phyloP scores from a whole-genome alignment of 2,329 filamentous ascomycete genomes.

The Coniochaeta sp. region DNA sequence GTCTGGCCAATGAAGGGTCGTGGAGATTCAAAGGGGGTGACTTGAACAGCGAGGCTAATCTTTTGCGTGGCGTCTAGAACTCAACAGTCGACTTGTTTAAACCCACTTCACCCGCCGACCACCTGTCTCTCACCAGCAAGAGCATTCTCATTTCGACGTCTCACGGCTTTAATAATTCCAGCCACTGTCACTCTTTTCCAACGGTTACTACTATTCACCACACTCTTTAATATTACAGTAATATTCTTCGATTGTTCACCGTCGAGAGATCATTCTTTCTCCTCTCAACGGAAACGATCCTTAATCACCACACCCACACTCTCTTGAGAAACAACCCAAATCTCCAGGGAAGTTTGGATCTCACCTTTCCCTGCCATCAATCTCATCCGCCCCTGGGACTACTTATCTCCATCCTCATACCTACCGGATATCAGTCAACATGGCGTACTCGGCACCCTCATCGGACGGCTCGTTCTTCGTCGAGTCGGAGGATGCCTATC shows the following conservation, averaged over 20 bases:
- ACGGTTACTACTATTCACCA: constrained; percentile 36
- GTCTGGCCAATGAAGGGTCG: background rate
- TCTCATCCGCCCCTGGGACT: constrained; percentile 4
- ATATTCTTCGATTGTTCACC: constrained; percentile 33
- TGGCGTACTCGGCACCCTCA: constrained; percentile 20
- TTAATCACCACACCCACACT: constrained; percentile 28
- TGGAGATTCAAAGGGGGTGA: background rate
- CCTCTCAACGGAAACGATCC: constrained; percentile 11
- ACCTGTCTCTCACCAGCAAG: constrained; percentile 21
- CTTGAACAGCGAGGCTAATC: constrained; percentile 7
- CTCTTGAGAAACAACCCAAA: constrained; percentile 12
- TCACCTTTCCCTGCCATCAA: constrained; percentile 17
- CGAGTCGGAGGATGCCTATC: constrained; percentile 40
- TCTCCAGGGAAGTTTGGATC: constrained; percentile 18
- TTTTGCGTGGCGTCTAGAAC: constrained; percentile 27
- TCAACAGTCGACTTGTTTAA: constrained; percentile 35
- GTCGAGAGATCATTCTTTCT: constrained; percentile 25
- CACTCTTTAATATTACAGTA: constrained; percentile 55
- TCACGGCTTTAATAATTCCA: constrained; percentile 31
- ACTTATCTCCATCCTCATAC: background rate
- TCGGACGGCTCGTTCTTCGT: constrained; percentile 46
- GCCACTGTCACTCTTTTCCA: constrained; percentile 50
- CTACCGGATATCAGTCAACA: constrained; percentile 7
- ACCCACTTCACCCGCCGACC: constrained; percentile 37
- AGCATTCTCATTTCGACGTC: constrained; percentile 26